Conservation (phyloP, 371 early-diverging fungal genomes). For the Mucor racemosus region DNA sequence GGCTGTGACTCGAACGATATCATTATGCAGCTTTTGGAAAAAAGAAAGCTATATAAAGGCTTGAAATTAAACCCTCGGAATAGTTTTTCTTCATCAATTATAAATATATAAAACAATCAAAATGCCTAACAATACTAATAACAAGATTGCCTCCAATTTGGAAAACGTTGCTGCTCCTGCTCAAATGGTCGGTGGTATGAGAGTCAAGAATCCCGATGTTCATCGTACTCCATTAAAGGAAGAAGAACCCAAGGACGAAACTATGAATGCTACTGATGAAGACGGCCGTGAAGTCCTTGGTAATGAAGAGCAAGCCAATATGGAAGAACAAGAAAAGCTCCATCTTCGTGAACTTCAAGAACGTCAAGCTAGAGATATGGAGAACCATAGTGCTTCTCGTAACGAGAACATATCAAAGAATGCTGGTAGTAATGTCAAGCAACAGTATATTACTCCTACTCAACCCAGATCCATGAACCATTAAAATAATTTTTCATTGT, state of each 20-base stretch:
- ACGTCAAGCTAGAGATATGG: slow-evolving; percentile 30
- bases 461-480: slow-evolving; percentile 39
- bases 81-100: slow-evolving; percentile 11
- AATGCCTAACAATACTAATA: slow-evolving; percentile 11
- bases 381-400: slow-evolving; percentile 23
- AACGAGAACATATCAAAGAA: slow-evolving; percentile 20
- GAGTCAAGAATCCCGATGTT: slow-evolving; percentile 28
- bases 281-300: slow-evolving; percentile 10
- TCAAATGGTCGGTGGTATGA: slow-evolving; percentile 31
- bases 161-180: slow-evolving; percentile 15
- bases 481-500: slow-evolving; percentile 13
- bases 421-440: slow-evolving; percentile 26
- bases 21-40: slow-evolving; percentile 12
- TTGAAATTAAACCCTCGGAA: background rate
- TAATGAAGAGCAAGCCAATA: background rate
- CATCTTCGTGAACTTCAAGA: slow-evolving; percentile 26
- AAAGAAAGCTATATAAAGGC: slow-evolving; percentile 4
- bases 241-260: slow-evolving; percentile 4
- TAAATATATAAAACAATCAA: slow-evolving; percentile 1
- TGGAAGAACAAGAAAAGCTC: slow-evolving; percentile 22
- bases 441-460: slow-evolving; percentile 10
- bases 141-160: too few species aligned
- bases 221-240: slow-evolving; percentile 23
- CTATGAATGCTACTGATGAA: slow-evolving; percentile 9
- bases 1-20: background rate